Percentiles rank a stretch among this genome's conserved stretches.
Evolutionary conservation across 805 yeast species (phyloP).

Genomic region (Candida ortonii): DNA sequence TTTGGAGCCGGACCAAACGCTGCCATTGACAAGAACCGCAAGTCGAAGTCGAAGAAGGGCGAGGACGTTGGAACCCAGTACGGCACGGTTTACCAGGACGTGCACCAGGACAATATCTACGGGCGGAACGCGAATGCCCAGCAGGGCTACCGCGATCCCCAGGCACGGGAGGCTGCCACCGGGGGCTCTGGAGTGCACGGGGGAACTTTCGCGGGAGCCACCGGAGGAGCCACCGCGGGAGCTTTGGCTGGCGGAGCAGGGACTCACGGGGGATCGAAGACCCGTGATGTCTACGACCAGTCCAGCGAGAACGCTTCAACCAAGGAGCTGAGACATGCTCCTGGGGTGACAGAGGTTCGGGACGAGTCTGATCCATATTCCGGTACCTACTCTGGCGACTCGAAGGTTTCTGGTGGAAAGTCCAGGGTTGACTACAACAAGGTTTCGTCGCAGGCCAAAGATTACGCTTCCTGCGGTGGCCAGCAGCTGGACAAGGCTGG

Average conservation of each 20-base stretch:
- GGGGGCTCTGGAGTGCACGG: conserved; percentile 5
- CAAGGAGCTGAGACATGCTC: conserved; percentile 9
- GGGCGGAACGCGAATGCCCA: conserved; percentile 3
- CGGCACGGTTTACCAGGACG: conserved; percentile 18
- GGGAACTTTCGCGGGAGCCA: conserved; percentile 7
- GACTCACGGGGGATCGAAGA: conserved; percentile 1
- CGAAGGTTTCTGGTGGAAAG: not conserved
- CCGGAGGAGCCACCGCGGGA: conserved; percentile 14
- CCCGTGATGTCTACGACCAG: conserved; percentile 6
- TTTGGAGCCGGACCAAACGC: too few species aligned
- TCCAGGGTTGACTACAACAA: conserved; percentile 8
- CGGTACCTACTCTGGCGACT: conserved; percentile 3
- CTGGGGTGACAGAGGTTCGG: conserved; percentile 2
- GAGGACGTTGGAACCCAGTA: conserved; percentile 9
- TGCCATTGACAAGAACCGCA: too few species aligned
- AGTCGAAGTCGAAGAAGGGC: conserved; percentile 1
- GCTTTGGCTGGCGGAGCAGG: conserved; percentile 5
- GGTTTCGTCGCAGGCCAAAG: conserved; percentile 9
- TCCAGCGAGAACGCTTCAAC: conserved; percentile 9
- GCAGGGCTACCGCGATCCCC: conserved; percentile 8
- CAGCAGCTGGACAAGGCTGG: conserved; percentile 13
- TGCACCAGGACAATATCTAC: conserved; percentile 11
- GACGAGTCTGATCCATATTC: conserved; percentile 7
- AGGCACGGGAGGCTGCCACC: conserved; percentile 2
- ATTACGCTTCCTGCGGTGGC: conserved; percentile 8